phyloP scores from a whole-genome alignment of 169 alveolate species.

The Fabrea salina region DNA sequence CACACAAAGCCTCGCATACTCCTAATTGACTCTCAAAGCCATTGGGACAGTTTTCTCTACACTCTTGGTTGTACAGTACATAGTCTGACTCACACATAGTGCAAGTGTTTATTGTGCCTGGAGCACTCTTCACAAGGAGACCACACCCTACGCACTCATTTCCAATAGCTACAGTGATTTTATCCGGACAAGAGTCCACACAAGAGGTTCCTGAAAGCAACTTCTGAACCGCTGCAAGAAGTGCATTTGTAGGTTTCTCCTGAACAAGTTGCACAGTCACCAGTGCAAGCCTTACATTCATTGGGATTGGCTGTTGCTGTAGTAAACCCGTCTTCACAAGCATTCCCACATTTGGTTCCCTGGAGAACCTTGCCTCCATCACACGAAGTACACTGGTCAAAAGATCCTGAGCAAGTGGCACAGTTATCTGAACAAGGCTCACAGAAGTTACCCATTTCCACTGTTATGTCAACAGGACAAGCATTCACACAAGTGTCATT shows the following conservation, averaged over 20 bases:
- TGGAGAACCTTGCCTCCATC: not conserved
- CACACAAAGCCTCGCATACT: slow-evolving; percentile 5
- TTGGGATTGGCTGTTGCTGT: not conserved
- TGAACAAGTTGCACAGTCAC: not conserved
- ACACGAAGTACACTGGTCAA: not conserved
- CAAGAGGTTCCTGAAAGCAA: too few species aligned
- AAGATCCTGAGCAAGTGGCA: not conserved
- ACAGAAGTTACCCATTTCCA: not conserved
- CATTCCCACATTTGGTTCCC: not conserved
- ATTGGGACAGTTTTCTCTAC: not conserved
- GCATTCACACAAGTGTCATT: not conserved
- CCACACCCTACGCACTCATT: not conserved
- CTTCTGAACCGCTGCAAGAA: not conserved
- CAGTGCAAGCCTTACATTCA: not conserved
- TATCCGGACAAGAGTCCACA: slow-evolving; percentile 19
- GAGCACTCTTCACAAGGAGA: not conserved
- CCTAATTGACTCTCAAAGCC: slow-evolving; percentile 18
- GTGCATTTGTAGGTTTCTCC: slow-evolving; percentile 5
- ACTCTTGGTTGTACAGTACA: not conserved
- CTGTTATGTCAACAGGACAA: not conserved
- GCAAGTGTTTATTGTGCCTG: not conserved
- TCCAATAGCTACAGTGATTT: not conserved
- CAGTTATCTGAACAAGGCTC: not conserved
- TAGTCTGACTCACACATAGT: not conserved
- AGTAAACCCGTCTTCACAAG: slow-evolving; percentile 20